Evolutionary conservation across 2,329 filamentous ascomycete species (phyloP).

Genomic region (Lachnellula arida): DNA sequence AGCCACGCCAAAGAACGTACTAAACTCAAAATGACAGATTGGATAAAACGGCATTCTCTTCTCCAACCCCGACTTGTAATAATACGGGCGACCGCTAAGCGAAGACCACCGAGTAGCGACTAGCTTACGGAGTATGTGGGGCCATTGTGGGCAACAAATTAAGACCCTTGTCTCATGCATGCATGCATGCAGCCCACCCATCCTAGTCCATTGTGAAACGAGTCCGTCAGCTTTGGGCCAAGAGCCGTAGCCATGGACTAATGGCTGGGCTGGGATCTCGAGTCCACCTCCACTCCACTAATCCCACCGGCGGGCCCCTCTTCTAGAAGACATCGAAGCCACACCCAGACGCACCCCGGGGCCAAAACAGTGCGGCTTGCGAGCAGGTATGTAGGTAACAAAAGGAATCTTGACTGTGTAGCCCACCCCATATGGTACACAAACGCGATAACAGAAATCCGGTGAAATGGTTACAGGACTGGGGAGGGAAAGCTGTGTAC

Average conservation of each 20-base stretch:
- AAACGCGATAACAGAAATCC: conserved; percentile 17
- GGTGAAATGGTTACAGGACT: conserved; percentile 5
- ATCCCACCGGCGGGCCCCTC: conserved; percentile 3
- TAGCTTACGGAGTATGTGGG: too few species aligned
- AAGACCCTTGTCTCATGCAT: conserved; percentile 21
- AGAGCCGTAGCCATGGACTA: background rate
- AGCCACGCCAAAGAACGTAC: too few species aligned
- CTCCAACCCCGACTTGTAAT: too few species aligned
- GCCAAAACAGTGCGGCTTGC: conserved; percentile 25
- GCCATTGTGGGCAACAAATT: conserved; percentile 25
- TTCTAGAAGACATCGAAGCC: conserved; percentile 30
- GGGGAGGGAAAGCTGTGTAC: conserved; percentile 25
- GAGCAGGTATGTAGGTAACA: conserved; percentile 10
- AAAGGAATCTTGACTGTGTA: conserved; percentile 15
- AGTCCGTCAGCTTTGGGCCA: conserved; percentile 12
- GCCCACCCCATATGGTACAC: conserved; percentile 8
- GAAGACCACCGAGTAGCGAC: conserved; percentile 5
- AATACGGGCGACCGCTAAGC: conserved; percentile 21
- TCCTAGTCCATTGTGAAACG: conserved; percentile 28
- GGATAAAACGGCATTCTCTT: background rate
- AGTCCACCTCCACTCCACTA: conserved; percentile 7
- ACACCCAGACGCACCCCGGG: conserved; percentile 6
- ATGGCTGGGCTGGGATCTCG: conserved; percentile 4
- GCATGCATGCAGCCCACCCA: conserved; percentile 15
- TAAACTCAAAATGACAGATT: too few species aligned